phyloP scores from a whole-genome alignment of 768 basidiomycete species.

The Cantharellus cinnabarinus region DNA sequence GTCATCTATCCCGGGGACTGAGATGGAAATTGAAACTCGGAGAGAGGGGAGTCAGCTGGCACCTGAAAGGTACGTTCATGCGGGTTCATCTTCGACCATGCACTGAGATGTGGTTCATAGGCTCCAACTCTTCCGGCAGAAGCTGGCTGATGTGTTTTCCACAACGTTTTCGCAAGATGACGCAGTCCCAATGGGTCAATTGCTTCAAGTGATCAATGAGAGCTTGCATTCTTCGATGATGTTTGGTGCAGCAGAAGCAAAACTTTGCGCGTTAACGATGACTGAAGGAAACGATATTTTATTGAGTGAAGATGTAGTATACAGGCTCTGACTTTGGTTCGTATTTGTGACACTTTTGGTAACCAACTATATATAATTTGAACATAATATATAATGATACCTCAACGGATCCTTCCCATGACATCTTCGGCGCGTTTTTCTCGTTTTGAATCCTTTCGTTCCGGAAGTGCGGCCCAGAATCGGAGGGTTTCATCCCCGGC shows the following conservation, averaged over 20 bases:
- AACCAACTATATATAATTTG: too few species aligned
- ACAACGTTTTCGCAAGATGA: constrained; percentile 55
- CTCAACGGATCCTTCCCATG: neutral
- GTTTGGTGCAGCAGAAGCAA: constrained; percentile 70
- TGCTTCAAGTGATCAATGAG: constrained; percentile 58
- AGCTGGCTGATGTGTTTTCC: constrained; percentile 51
- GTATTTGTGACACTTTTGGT: too few species aligned
- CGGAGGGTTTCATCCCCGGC: constrained; percentile 93
- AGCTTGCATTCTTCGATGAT: constrained; percentile 41
- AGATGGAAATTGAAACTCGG: constrained; percentile 13
- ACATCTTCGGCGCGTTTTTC: constrained; percentile 2
- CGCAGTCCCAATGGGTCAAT: constrained; percentile 43
- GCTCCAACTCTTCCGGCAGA: constrained; percentile 57
- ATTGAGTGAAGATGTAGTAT: constrained; percentile 71
- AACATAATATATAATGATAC: too few species aligned
- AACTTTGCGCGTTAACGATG: constrained; percentile 53
- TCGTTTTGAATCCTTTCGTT: constrained; percentile 10
- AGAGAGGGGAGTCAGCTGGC: constrained; percentile 21
- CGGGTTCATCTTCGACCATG: neutral
- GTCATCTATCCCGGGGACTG: constrained; percentile 9
- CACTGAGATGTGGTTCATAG: constrained; percentile 21
- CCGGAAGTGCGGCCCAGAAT: constrained; percentile 93
- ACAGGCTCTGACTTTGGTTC: constrained; percentile 35
- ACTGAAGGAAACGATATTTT: constrained; percentile 58
- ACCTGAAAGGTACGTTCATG: constrained; percentile 35